These are phyloP conservation scores for Diaporthe citriasiana DNA, from an alignment of 2,329 filamentous ascomycete genomes.

Conservation along the genomic window DNA sequence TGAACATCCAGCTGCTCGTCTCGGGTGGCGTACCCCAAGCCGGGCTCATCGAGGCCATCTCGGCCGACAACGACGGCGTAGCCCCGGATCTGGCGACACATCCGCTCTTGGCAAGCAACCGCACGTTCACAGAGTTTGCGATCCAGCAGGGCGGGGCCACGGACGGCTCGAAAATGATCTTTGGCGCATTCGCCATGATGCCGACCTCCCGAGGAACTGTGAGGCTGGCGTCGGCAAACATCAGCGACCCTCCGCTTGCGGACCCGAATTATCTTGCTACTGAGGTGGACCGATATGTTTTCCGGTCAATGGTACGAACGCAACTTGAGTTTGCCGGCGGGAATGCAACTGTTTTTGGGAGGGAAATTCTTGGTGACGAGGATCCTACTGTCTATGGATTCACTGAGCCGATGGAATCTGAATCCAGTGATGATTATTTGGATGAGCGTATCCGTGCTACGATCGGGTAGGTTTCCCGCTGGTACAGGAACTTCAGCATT, in stretches of 20 bases:
- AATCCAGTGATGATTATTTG: constrained; percentile 1
- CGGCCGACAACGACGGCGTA: neutral
- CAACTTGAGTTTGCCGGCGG: neutral
- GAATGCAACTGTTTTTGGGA: neutral
- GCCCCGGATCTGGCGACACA: neutral
- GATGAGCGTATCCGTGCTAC: constrained; percentile 9
- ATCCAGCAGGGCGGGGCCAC: neutral
- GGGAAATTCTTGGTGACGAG: constrained; percentile 15
- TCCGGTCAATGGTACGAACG: constrained; percentile 2
- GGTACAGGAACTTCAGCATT: neutral
- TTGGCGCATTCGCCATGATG: neutral
- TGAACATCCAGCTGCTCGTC: constrained; percentile 3
- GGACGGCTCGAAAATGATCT: constrained; percentile 3
- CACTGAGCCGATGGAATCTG: neutral
- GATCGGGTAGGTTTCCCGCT: neutral
- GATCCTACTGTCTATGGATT: neutral
- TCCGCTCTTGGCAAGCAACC: constrained; percentile 4
- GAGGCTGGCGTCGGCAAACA: neutral
- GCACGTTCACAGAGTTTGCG: constrained; percentile 9
- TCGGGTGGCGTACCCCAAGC: neutral
- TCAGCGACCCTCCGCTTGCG: neutral
- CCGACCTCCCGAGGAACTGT: constrained; percentile 4
- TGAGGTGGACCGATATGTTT: constrained; percentile 21
- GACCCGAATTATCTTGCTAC: constrained; percentile 21
- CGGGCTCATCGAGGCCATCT: constrained; percentile 8